Conservation (phyloP, 129 eudicot genomes). For the Pittosporum tobira region DNA sequence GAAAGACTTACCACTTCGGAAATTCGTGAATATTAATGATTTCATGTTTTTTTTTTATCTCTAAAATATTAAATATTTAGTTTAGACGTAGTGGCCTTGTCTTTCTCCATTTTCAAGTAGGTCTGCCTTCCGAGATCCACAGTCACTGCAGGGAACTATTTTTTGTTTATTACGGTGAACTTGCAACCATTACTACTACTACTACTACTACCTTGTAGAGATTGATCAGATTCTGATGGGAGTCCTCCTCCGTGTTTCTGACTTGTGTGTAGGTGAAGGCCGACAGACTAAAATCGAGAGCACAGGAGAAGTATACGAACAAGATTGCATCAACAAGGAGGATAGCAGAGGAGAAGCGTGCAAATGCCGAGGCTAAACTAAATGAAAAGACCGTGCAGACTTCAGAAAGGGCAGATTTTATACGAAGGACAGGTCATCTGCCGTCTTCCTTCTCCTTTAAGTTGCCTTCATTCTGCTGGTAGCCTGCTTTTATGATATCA, state of each 20-base stretch:
- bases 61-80: no score
- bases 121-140: no score
- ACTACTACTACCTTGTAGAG: no score
- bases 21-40: no score
- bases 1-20: no score
- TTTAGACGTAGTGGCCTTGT: no score
- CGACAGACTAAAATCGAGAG: constrained; percentile 72
- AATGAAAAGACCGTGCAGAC: constrained; percentile 71
- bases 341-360: constrained; percentile 85
- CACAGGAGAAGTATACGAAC: constrained; percentile 68
- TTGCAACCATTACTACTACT: no score
- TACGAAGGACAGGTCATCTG: constrained; percentile 80
- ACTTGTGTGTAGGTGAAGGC: constrained; percentile 78
- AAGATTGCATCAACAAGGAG: constrained; percentile 70
- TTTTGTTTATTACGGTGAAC: no score
- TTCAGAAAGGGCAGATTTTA: constrained; percentile 81
- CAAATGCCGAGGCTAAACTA: constrained; percentile 73
- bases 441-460: constrained; percentile 83
- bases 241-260: background rate
- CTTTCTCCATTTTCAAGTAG: no score
- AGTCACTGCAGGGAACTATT: no score
- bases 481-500: no score
- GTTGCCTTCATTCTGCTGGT: constrained; percentile 73
- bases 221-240: background rate
- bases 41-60: no score